phyloP scores from a whole-genome alignment of 2,329 filamentous ascomycete genomes.

The Microsporum canis region DNA sequence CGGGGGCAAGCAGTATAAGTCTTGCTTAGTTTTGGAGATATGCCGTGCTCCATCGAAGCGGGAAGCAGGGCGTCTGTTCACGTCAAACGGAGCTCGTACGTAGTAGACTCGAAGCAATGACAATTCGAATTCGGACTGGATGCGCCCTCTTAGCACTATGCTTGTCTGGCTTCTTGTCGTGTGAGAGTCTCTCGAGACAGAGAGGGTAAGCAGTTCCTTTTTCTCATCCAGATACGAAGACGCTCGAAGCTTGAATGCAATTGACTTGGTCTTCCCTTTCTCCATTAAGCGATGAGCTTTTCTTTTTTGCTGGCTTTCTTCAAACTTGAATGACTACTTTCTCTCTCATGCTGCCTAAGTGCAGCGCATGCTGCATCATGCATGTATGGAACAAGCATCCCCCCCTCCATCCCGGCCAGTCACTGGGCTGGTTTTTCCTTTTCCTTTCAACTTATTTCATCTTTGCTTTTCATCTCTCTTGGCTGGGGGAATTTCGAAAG shows the following conservation, averaged over 20 bases:
- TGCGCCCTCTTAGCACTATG: too few species aligned
- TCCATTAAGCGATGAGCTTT: not conserved
- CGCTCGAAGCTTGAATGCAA: constrained; percentile 1
- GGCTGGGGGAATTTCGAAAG: constrained; percentile 4
- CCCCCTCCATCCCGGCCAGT: not conserved
- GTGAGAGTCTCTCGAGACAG: not conserved
- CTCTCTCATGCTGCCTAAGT: too few species aligned
- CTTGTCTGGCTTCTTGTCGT: not conserved
- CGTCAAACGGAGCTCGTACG: too few species aligned
- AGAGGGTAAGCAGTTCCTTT: not conserved
- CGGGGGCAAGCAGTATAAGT: too few species aligned
- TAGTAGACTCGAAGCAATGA: too few species aligned
- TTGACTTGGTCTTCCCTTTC: not conserved
- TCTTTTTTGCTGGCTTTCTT: not conserved
- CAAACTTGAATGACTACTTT: not conserved
- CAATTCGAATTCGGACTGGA: too few species aligned
- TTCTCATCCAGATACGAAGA: not conserved
- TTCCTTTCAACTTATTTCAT: not conserved
- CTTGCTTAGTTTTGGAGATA: too few species aligned
- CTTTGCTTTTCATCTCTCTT: not conserved
- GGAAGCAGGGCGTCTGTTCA: too few species aligned
- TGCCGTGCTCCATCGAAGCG: too few species aligned
- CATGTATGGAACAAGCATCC: not conserved
- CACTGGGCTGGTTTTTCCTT: not conserved
- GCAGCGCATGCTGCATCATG: not conserved